Evolutionary conservation across 768 basidiomycete genomes (phyloP).

Genomic region (Lepiota venenata): DNA sequence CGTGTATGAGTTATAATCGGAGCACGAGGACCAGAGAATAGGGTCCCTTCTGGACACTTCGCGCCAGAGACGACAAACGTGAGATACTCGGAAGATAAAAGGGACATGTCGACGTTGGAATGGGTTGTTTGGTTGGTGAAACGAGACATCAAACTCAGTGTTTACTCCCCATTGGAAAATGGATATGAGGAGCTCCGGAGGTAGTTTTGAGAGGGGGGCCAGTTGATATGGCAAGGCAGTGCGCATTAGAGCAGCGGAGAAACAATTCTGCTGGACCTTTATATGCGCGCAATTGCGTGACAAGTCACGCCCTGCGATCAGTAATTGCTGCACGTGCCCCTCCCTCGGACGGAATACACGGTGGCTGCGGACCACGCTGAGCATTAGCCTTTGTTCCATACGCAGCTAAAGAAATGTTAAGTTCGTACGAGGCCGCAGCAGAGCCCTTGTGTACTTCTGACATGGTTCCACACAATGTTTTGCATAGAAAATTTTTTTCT

Average conservation of each 20-base stretch:
- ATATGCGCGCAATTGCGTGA: neutral
- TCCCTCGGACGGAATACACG: no score
- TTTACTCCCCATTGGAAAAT: neutral
- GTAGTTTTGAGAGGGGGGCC: conserved; percentile 2
- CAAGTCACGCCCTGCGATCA: neutral
- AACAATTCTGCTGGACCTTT: neutral
- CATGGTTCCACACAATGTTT: no score
- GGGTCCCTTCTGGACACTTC: neutral
- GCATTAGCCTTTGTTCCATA: no score
- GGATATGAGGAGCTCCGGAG: conserved; percentile 1
- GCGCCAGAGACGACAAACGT: conserved; percentile 5
- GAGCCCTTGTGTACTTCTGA: no score
- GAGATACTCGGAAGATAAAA: conserved; percentile 1
- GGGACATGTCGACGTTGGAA: neutral
- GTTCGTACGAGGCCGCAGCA: neutral
- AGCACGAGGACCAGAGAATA: neutral
- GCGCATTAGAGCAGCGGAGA: neutral
- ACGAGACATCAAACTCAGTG: neutral
- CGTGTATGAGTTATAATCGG: neutral
- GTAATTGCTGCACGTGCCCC: no score
- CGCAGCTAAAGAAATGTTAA: neutral
- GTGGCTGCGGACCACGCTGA: no score
- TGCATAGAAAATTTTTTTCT: no score
- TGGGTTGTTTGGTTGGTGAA: neutral
- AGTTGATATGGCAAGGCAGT: neutral